These are phyloP conservation scores for Lipomyces starkeyi DNA, from an alignment of 805 yeast species.

Conservation along the genomic window DNA sequence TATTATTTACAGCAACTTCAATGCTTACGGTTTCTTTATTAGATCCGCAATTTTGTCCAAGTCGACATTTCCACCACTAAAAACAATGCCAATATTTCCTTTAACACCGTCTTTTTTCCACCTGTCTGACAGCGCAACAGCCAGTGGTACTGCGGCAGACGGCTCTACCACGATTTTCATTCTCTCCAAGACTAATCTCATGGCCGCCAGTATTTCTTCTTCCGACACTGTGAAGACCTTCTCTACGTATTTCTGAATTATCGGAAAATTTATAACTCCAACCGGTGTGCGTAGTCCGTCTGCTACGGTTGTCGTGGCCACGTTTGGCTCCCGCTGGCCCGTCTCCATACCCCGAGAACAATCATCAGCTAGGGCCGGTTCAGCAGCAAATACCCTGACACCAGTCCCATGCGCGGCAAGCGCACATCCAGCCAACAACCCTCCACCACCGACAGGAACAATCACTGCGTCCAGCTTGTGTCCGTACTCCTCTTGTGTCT, in stretches of 20 bases:
- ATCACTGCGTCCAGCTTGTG: constrained; percentile 53
- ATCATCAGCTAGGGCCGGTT: constrained; percentile 40
- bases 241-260: constrained; percentile 36
- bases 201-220: constrained; percentile 32
- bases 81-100: constrained; percentile 24
- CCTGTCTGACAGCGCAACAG: constrained; percentile 33
- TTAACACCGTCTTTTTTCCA: constrained; percentile 21
- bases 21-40: constrained; percentile 2
- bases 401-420: constrained; percentile 37
- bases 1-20: too few relatives aligned
- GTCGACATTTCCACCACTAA: constrained; percentile 29
- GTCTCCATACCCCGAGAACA: constrained; percentile 36
- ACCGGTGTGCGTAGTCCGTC: constrained; percentile 42
- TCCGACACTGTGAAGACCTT: constrained; percentile 39
- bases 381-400: constrained; percentile 39
- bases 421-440: constrained; percentile 54
- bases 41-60: constrained; percentile 18
- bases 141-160: constrained; percentile 36
- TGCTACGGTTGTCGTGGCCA: constrained; percentile 36
- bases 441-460: constrained; percentile 63
- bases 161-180: constrained; percentile 41
- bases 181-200: constrained; percentile 39
- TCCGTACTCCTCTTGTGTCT: constrained; percentile 44
- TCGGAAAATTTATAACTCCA: constrained; percentile 37
- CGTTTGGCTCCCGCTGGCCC: constrained; percentile 35